Percentiles rank a stretch among this genome's conserved stretches.
Evolutionary conservation across 2,329 filamentous ascomycete genomes (phyloP).

Genomic region (Pezicula radicicola): DNA sequence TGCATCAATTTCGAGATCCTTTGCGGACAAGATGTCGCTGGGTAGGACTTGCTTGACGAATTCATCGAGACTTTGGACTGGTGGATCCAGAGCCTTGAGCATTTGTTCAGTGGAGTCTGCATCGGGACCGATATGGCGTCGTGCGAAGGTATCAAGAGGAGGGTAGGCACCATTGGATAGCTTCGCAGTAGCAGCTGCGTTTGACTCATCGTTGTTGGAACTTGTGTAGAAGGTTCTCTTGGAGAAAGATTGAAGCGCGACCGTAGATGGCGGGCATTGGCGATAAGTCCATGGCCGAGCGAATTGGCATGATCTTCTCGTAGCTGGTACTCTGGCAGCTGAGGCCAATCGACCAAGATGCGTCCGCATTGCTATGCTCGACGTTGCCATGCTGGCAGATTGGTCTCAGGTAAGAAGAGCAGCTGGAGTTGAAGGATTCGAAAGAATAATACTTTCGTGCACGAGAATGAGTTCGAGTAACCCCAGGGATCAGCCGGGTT

Average conservation of each 20-base stretch:
- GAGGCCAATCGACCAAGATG: constrained; percentile 17
- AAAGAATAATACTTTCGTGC: constrained; percentile 6
- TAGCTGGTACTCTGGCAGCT: constrained; percentile 11
- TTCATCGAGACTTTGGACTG: constrained; percentile 69
- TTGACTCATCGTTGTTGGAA: constrained; percentile 24
- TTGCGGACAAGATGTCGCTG: constrained; percentile 68
- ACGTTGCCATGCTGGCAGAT: constrained; percentile 16
- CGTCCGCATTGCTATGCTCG: constrained; percentile 18
- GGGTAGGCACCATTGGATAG: constrained; percentile 34
- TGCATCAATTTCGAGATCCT: constrained; percentile 54
- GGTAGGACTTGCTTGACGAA: constrained; percentile 86
- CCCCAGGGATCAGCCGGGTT: background rate
- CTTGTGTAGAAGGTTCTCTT: constrained; percentile 28
- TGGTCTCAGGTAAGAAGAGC: background rate
- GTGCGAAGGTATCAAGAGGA: constrained; percentile 60
- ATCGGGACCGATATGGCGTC: constrained; percentile 84
- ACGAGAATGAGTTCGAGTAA: background rate
- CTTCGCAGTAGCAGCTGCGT: constrained; percentile 12
- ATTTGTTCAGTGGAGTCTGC: constrained; percentile 68
- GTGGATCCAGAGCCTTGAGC: constrained; percentile 76
- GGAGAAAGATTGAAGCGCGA: constrained; percentile 10
- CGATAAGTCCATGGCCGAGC: constrained; percentile 19
- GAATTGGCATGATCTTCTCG: constrained; percentile 10
- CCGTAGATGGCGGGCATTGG: constrained; percentile 13
- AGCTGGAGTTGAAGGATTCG: constrained; percentile 4